Evolutionary conservation across 2,329 filamentous ascomycete species (phyloP).

Genomic region (Apiospora marii): DNA sequence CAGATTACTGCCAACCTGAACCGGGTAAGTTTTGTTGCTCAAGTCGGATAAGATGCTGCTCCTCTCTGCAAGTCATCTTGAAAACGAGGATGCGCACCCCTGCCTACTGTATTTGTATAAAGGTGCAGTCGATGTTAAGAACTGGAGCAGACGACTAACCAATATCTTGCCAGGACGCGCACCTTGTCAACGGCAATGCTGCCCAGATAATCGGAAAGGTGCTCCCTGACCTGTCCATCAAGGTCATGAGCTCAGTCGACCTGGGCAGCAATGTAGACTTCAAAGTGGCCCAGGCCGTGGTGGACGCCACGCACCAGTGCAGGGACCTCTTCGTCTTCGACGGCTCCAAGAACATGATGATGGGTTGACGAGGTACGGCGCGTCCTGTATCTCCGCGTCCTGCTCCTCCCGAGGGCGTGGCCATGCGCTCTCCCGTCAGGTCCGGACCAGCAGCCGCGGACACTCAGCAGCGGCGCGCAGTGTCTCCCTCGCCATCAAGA

Average conservation of each 20-base stretch:
- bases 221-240: conserved; percentile 74
- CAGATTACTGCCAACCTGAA: conserved; percentile 78
- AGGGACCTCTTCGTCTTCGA: conserved; percentile 80
- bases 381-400: conserved; percentile 7
- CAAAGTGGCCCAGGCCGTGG: conserved; percentile 76
- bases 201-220: conserved; percentile 85
- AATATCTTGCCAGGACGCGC: conserved; percentile 64
- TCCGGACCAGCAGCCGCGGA: conserved; percentile 4
- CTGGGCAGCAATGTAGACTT: conserved; percentile 80
- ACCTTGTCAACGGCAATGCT: conserved; percentile 73
- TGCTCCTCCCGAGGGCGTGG: not conserved
- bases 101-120: not conserved
- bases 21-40: conserved; percentile 58
- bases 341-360: conserved; percentile 38
- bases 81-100: not conserved
- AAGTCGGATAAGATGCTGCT: not conserved
- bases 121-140: not conserved
- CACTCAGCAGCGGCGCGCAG: not conserved
- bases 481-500: not conserved
- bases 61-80: not conserved
- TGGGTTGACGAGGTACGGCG: conserved; percentile 13
- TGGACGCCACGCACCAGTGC: conserved; percentile 84
- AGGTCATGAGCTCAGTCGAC: conserved; percentile 73
- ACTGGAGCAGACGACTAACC: not conserved
- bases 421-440: conserved; percentile 13